These are phyloP conservation scores for Ganoderma resinaceum DNA, from an alignment of 1,284 basidiomycete species.

Conservation along the genomic window DNA sequence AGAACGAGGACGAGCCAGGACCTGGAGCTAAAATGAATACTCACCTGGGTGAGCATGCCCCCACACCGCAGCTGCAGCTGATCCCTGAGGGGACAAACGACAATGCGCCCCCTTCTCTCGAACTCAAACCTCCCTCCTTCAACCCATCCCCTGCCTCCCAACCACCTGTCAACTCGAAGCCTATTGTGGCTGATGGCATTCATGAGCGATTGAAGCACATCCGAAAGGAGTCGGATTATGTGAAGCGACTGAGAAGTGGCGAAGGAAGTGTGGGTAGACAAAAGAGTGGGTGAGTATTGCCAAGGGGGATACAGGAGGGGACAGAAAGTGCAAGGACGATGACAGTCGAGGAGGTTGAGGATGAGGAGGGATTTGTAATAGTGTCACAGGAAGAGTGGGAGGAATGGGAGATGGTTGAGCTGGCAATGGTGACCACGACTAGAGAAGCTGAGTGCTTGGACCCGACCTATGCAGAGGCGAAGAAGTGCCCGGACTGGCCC, in stretches of 20 bases:
- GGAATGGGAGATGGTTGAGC: conserved; percentile 17
- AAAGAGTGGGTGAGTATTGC: not conserved
- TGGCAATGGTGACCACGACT: conserved; percentile 20
- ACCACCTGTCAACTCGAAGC: not conserved
- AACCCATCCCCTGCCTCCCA: not conserved
- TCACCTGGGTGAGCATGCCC: too few species aligned
- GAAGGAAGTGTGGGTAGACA: conserved; percentile 1
- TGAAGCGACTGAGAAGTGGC: conserved; percentile 2
- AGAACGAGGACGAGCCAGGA: not conserved
- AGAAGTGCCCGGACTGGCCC: conserved; percentile 29
- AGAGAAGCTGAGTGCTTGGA: conserved; percentile 27
- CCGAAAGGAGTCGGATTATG: not conserved
- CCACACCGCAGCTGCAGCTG: not conserved
- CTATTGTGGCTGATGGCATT: not conserved
- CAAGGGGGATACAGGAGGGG: not conserved
- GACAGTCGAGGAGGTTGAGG: conserved; percentile 13
- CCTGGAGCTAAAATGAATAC: too few species aligned
- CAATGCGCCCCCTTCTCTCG: not conserved
- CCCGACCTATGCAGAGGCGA: conserved; percentile 31
- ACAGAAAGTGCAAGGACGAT: not conserved
- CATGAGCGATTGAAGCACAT: not conserved
- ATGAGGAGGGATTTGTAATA: conserved; percentile 9
- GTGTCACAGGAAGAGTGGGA: conserved; percentile 2
- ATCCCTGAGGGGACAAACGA: not conserved
- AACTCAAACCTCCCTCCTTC: not conserved